Base-by-base conservation (phyloP, 352 stramenopile species). In the Phytophthora cryptogea region DNA sequence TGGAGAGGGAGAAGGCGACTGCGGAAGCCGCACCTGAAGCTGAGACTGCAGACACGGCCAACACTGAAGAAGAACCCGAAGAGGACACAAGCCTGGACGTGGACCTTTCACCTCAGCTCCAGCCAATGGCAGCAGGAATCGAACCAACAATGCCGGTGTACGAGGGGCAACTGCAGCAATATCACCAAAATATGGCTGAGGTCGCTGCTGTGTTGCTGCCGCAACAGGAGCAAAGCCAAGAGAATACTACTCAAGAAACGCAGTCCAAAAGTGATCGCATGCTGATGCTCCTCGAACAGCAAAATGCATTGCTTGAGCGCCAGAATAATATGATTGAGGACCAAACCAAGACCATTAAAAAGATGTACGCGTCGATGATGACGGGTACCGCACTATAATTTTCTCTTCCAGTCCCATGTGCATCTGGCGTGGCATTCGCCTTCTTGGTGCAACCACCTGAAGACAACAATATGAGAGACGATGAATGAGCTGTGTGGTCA, bases 321-420 rank as follows among this genome's bases (percentile, higher is more conserved):
- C 71, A 80, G 48, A 80, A 71, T 36, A 63, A 27, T 23, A 66
- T 66, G 47, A 72, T 73, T 31, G 67, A 80, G 51, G 54, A 76
- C n/a, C 67, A 80, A 31, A 28, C 63, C 9, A 52, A 74, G 45
- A 63, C 60, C 5, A 66, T 80, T 11, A 65, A 74, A 40, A 62
- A 65, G 45, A 56, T 80, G n/a, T 65, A 72, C 40, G 49, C 17
- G 14, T 41, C 68, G 6, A 42, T 80, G 20, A 68, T 55, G 4
- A 61, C 58, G 32, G 36, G 40, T 5, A 46, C 56, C 4, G 8
- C 14, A 33, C 46, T 67, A 1, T 68, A 68, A 40, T 3, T 14
- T 37, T 13, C 31, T 11, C 31, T 36, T 13, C 32, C 32, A 13
- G 32, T 23, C 2, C 20, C 32, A n/a, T n/a, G 32, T 14, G 10